Base-by-base conservation (phyloP, 805 yeast species). In the Monosporozyma solicola region DNA sequence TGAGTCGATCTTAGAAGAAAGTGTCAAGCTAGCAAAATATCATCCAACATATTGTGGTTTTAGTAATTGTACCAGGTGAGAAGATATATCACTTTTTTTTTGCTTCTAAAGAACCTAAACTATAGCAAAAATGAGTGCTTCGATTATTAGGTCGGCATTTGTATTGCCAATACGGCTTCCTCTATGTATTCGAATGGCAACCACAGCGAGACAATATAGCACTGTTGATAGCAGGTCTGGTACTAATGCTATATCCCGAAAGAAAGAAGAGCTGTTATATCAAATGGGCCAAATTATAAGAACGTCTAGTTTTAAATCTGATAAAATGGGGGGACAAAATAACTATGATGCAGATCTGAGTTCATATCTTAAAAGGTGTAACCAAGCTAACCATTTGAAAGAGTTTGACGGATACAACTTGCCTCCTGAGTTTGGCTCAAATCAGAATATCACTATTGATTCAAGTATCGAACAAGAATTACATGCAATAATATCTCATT, bases 361-460 rank as follows among this genome's bases (percentile, higher is more conserved):
- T 24, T 13, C 31, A 7, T 43, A 20, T 16, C 16, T 24, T 13
- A 10, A 43, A 22, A 43, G 31, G 24, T 43, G 31, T 24, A 43
- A 43, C 25, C 5, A 22, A 13, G 46, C 46, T 4, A 43, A 43
- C 16, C 31, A 43, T 43, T 15, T 43, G 9, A 7, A 24, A 6
- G 16, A 9, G 6, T 43, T 43, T 43, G 46, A 43, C 13, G 46
- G 46, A 11, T 2, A 3, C 11, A 5, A 24, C 11, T 66, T 82
- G 15, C 88, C 89, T 0, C 74, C 76, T 51, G 74, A 76, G 54
- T 82, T 77, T 62, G 87, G 83, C 1, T 65, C 69, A 8, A 85
- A 84, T 65, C 90, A 85, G 60, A 69, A 76, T 29, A 68, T 82
- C 10, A 61, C 72, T 1, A 72, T 80, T 3, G 79, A 76, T 49